Evolutionary conservation across 768 basidiomycete species (phyloP).

Genomic region (Megacollybia marginata): DNA sequence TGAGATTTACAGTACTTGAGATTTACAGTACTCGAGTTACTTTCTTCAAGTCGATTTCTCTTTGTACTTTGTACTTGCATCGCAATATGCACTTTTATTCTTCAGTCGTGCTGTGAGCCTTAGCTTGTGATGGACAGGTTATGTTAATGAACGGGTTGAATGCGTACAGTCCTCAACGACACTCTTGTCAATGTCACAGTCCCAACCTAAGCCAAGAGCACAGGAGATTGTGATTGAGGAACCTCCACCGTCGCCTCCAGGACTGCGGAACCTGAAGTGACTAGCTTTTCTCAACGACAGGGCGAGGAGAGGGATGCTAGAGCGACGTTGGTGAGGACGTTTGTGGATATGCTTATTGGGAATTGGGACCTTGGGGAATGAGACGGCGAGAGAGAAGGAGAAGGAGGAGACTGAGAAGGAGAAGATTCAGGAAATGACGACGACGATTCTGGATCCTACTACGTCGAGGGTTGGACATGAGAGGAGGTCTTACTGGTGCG

Average conservation of each 20-base stretch:
- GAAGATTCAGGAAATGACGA: conserved; percentile 19
- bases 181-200: too few species aligned
- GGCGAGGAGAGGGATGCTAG: conserved; percentile 38
- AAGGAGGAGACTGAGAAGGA: conserved; percentile 19
- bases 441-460: conserved; percentile 68
- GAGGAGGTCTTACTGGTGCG: conserved; percentile 69
- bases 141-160: too few species aligned
- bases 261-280: conserved; percentile 61
- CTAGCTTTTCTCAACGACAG: conserved; percentile 41
- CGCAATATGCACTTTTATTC: too few species aligned
- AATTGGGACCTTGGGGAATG: conserved; percentile 35
- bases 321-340: conserved; percentile 69
- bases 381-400: conserved; percentile 26
- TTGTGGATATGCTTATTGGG: conserved; percentile 61
- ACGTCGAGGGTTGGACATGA: conserved; percentile 54
- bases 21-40: too few species aligned
- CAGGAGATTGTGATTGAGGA: neutral
- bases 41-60: too few species aligned
- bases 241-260: conserved; percentile 26
- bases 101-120: too few species aligned
- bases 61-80: too few species aligned
- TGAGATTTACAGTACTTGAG: too few species aligned
- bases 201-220: too few species aligned
- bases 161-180: too few species aligned
- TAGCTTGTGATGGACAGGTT: too few species aligned